A percentile compares a stretch with the other conserved stretches of the same genome.
These are phyloP conservation scores for Alliaria petiolata DNA, from an alignment of 345 rosid genomes.

Conservation along the genomic window DNA sequence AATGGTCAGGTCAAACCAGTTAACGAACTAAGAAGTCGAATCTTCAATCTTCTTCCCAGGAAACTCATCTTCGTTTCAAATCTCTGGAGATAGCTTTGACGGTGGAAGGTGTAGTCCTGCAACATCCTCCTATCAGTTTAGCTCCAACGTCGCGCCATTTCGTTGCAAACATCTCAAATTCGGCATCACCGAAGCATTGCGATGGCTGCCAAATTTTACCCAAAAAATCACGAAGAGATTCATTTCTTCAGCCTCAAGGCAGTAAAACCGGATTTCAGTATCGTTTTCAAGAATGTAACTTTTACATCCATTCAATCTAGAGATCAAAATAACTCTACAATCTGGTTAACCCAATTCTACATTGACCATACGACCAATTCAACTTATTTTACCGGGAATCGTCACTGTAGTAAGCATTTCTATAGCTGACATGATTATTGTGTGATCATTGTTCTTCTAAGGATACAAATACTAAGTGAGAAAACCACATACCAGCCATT, in stretches of 20 bases:
- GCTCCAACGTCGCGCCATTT: slow-evolving; percentile 84
- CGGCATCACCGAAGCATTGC: slow-evolving; percentile 59
- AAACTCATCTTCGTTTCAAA: slow-evolving; percentile 39
- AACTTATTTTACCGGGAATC: too few species aligned
- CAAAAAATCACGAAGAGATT: background rate
- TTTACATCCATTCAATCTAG: background rate
- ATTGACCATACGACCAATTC: background rate
- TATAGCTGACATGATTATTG: background rate
- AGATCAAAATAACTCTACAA: background rate
- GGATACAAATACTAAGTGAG: background rate
- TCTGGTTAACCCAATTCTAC: background rate
- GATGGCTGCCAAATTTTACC: slow-evolving; percentile 61
- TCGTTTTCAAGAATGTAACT: background rate
- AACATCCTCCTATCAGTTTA: slow-evolving; percentile 85
- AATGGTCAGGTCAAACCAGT: slow-evolving; percentile 5
- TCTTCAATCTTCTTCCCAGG: slow-evolving; percentile 6
- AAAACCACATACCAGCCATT: slow-evolving; percentile 71
- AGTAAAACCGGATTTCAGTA: background rate
- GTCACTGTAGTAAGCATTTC: background rate
- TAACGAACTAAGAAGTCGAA: background rate
- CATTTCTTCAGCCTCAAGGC: background rate
- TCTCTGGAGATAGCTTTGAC: slow-evolving; percentile 58
- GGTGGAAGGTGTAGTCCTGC: slow-evolving; percentile 76
- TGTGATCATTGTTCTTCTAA: background rate
- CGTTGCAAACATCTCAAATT: slow-evolving; percentile 56